Evolutionary conservation across 2,329 filamentous ascomycete genomes (phyloP), one percentile per base, ranked within the genome.

Genomic region (Aspergillus brasiliensis): DNA sequence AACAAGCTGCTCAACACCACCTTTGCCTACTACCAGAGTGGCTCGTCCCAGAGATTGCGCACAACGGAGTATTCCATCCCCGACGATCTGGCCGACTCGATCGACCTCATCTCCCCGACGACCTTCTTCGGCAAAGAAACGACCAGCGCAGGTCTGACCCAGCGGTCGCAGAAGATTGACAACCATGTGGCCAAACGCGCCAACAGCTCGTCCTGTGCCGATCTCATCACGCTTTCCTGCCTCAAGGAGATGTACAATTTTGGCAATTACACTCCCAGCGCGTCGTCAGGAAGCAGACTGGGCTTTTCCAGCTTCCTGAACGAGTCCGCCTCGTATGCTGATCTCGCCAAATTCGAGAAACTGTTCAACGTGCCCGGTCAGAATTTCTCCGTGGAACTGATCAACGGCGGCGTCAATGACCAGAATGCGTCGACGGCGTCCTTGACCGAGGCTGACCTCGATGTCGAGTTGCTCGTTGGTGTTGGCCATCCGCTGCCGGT

Each of bases 361-460:
- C 62, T 64, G 2, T 81, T 76, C 61, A 71, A 74, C 38, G 77
- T 83, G 17, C 73, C 81, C 1, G 61, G 66, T 4, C 78, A 82
- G 55, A 64, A 57, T 60, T 69, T 69, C 38, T 62, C 62, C 3
- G 66, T 69, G 10, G 68, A 74, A 13, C 59, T 77, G 31, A 73
- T 81, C 60, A 78, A 78, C 59, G 77, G 75, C 13, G 79, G 71
- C 0, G 63, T 71, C 25, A 75, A 81, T 55, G 72, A 81, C 63
- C 79, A 82, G 66, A 75, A 57, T 56, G 67, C 44, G 4, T 31
- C 58, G 23, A 60, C 76, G 6, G 73, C 78, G 44, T 79, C 83
- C 56, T 73, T 77, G 3, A 69, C 74, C 4, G 86, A 88, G 70
- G 85, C 83, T 23, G 86, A 87, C 58, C 78, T 88, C n/a, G 86